Conservation (phyloP, 192 early-diverging fungal species). For the Coemansia reversa region DNA sequence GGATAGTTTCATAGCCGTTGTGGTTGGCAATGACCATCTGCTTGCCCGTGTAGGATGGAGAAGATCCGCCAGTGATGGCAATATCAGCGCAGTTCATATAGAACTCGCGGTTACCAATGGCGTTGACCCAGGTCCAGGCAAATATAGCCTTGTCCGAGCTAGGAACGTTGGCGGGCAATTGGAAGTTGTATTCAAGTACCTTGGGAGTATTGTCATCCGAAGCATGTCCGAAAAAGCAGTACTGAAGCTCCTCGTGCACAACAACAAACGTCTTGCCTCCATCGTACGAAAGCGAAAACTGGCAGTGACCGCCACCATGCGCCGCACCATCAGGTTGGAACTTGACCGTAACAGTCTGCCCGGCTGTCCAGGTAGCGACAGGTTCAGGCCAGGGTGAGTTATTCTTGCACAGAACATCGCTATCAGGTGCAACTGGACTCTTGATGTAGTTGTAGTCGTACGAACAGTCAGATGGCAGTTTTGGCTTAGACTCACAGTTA, state of each 20-base stretch:
- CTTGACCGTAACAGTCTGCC: constrained; percentile 38
- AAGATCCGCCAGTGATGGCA: constrained; percentile 51
- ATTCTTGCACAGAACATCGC: constrained; percentile 30
- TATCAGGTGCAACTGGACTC: constrained; percentile 24
- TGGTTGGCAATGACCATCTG: constrained; percentile 60
- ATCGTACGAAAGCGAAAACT: constrained; percentile 62
- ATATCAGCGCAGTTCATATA: constrained; percentile 77
- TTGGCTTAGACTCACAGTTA: constrained; percentile 5
- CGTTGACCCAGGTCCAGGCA: constrained; percentile 73
- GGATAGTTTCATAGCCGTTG: constrained; percentile 52
- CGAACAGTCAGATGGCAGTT: constrained; percentile 33
- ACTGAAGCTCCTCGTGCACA: constrained; percentile 50
- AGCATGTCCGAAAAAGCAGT: constrained; percentile 41
- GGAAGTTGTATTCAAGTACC: constrained; percentile 46
- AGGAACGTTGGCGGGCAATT: constrained; percentile 57
- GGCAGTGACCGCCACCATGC: constrained; percentile 61
- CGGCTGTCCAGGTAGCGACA: constrained; percentile 49
- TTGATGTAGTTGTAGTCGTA: constrained; percentile 46
- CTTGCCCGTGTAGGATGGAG: constrained; percentile 50
- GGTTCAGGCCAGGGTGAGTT: constrained; percentile 25
- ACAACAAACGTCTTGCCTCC: constrained; percentile 58
- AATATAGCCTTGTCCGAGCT: constrained; percentile 45
- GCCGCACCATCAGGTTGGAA: constrained; percentile 44
- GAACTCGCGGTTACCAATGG: constrained; percentile 68
- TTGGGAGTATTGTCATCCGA: constrained; percentile 11